phyloP scores from a whole-genome alignment of 1,284 basidiomycete genomes.

The Marasmius fiardii region DNA sequence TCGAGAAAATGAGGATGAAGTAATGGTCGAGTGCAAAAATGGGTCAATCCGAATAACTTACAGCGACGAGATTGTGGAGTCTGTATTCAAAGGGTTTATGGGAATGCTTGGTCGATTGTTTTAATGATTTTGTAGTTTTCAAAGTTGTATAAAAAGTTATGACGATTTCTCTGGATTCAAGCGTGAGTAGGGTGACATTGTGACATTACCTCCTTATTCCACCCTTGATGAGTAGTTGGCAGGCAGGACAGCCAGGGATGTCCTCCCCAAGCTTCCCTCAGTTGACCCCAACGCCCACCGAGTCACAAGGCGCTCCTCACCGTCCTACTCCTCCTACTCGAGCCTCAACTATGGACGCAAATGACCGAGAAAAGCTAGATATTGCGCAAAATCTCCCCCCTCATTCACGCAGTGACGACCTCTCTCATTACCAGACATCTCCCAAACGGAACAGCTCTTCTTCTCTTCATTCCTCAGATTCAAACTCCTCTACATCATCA shows the following conservation, averaged over 20 bases:
- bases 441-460: conserved; percentile 43
- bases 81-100: conserved; percentile 1
- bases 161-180: too few relatives aligned
- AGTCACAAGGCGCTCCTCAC: background rate
- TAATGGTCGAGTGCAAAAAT: background rate
- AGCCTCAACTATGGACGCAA: background rate
- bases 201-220: background rate
- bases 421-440: conserved; percentile 49
- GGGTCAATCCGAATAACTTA: background rate
- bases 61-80: background rate
- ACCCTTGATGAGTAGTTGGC: background rate
- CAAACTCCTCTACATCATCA: conserved; percentile 40
- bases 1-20: background rate
- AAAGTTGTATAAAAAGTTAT: too few relatives aligned
- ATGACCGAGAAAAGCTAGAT: conserved; percentile 11
- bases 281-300: background rate
- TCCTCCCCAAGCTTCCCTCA: background rate
- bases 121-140: background rate
- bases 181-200: background rate
- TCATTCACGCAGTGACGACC: conserved; percentile 43
- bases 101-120: conserved; percentile 1
- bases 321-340: background rate
- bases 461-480: conserved; percentile 45
- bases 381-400: conserved; percentile 45
- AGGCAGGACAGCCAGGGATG: background rate